Evolutionary conservation across 106 monocot species (phyloP), one percentile per base, ranked within the genome.

Genomic region (Dendrobium nobile): DNA sequence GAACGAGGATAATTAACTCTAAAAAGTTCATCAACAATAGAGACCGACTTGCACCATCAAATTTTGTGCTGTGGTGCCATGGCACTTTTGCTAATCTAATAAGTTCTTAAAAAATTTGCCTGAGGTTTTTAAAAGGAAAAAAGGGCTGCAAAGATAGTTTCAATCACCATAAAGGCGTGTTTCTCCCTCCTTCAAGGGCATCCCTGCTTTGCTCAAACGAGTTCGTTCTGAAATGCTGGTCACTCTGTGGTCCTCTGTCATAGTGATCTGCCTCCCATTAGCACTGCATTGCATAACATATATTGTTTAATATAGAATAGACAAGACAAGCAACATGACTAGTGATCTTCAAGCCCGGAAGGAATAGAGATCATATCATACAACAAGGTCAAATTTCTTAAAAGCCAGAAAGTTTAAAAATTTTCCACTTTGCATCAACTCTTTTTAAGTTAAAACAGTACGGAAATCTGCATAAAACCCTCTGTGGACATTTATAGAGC

Each of bases 241-340:
- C 67, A 97, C 75, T 74, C 94, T 86, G 85, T 94, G 96, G 78
- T 94, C 94, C 81, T 97, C 92, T 45, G 93, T 94, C 96, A 97
- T 94, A 13, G 55, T 79, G 56, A 92, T 84, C 41, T 82, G 83
- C 77, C 82, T 75, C 24, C 89, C 94, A 80, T 77, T 65, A 37
- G 91, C 59, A 88, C 96, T 97, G 88, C 76, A 76, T 9, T 13
- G 22, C 7, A 48, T 45, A 44, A 6, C 19, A 40, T 33, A 28
- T 33, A 72, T 37, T 37, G 37, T 2, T 37, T 37, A 37, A 37
- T 37, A 37, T 37, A 37, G 3, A 37, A 37, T 37, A 37, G 37
- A 37, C 37, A 3, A 37, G 0, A 37, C 37, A 37, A 37, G 0
- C 37, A 37, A 37, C 37, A 37, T 37, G 37, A 37, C 37, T 37